Evolutionary conservation across 1,284 basidiomycete genomes (phyloP), one percentile per base, ranked within the genome.

Genomic region (Malassezia yamatoensis): DNA sequence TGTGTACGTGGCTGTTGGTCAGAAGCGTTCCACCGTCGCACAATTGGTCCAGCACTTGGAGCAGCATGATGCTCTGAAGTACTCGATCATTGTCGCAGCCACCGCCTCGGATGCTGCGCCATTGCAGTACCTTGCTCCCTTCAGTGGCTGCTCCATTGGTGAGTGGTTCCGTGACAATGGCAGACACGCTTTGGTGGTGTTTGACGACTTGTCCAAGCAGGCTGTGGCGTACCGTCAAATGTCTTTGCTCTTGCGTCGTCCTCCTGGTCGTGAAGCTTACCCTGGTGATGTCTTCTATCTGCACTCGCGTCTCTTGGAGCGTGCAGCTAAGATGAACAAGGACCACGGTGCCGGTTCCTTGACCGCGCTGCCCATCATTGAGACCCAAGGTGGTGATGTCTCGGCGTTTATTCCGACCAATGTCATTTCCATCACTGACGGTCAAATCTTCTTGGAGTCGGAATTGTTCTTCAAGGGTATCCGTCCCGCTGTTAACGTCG

Each of bases 101-200:
- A 98, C 93, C 64, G 93, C 93, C 62, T 96, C 91, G 41, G 93
- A 98, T 81, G 93, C 93, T 75, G 93, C 93, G 73, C 93, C 93
- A 67, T 83, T 98, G 58, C 93, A 96, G 79, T 98, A 96, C 81
- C 87, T 96, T 68, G 93, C 93, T 75, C 93, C 93, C 74, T 98
- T 98, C 90, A 93, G 93, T 72, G 93, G 93, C 67, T 93, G 89
- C 79, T 91, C 93, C 75, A 98, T 98, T 88, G 93, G 93, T 78
- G 93, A 98, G 82, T 98, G 93, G 93, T 98, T 98, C 93, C 90
- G 93, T 82, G 93, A 98, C 81, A 96, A 98, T 78, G 90, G 90
- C 81, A 93, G 88, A 79, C 81, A 82, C 80, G 81, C 93, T 70
- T 83, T 96, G 75, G 96, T 98, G 80, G 88, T 98, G 81, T 98